Evolutionary conservation across 176 grass and related monocot genomes (phyloP).

Genomic region (Phoenix roebelenii): DNA sequence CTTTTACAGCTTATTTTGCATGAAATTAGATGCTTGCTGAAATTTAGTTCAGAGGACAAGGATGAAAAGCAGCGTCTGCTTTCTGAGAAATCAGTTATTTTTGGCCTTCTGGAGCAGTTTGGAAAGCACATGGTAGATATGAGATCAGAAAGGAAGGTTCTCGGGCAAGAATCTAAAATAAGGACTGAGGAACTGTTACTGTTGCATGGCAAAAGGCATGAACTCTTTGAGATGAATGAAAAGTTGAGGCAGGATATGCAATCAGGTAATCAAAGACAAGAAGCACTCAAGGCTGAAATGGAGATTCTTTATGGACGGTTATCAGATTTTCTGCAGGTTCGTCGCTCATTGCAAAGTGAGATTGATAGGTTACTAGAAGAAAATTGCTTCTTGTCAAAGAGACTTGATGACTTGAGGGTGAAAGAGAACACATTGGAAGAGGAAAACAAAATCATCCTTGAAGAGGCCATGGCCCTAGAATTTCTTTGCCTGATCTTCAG

Average conservation of each 20-base stretch:
- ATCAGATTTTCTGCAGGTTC: slow-evolving; percentile 59
- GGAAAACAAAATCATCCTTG: slow-evolving; percentile 38
- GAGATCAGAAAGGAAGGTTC: slow-evolving; percentile 53
- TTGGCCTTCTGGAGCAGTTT: slow-evolving; percentile 88
- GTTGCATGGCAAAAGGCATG: slow-evolving; percentile 40
- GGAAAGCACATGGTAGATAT: slow-evolving; percentile 72
- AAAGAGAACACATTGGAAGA: slow-evolving; percentile 39
- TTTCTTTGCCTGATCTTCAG: slow-evolving; percentile 46
- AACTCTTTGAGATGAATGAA: slow-evolving; percentile 34
- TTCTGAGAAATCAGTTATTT: slow-evolving; percentile 83
- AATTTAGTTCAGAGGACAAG: slow-evolving; percentile 63
- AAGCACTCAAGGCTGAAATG: slow-evolving; percentile 56
- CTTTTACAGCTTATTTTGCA: slow-evolving; percentile 86
- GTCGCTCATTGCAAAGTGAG: slow-evolving; percentile 48
- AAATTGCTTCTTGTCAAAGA: slow-evolving; percentile 54
- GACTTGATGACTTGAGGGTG: slow-evolving; percentile 32
- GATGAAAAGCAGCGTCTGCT: slow-evolving; percentile 74
- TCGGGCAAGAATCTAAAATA: slow-evolving; percentile 46
- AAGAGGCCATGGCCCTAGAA: slow-evolving; percentile 47
- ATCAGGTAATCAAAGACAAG: slow-evolving; percentile 36
- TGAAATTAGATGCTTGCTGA: slow-evolving; percentile 67
- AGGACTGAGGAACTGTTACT: slow-evolving; percentile 46
- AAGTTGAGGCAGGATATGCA: slow-evolving; percentile 50
- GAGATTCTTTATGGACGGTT: slow-evolving; percentile 67
- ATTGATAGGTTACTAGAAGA: slow-evolving; percentile 56